These are phyloP conservation scores for apple (Malus domestica) DNA, from an alignment of 306 rosid genomes.

Conservation along the genomic window ASM211411v1 NC_041794.1:35068001-35068500, in stretches of 20 bases:
- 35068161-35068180: slow-evolving; percentile 29
- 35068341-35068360: slow-evolving; percentile 39
- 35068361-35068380: slow-evolving; percentile 58
- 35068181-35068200: slow-evolving; percentile 43
- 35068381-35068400: slow-evolving; percentile 79
- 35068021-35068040: slow-evolving; percentile 29
- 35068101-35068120: slow-evolving; percentile 35
- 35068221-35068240: slow-evolving; percentile 37
- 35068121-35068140: slow-evolving; percentile 33
- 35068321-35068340: slow-evolving; percentile 41
- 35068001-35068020: slow-evolving; percentile 6
- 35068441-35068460: neutral
- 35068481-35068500: neutral
- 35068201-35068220: slow-evolving; percentile 76
- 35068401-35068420: slow-evolving; percentile 23
- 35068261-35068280: slow-evolving; percentile 93
- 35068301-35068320: slow-evolving; percentile 48
- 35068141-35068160: slow-evolving; percentile 27
- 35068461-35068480: neutral
- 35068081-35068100: slow-evolving; percentile 25
- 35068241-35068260: slow-evolving; percentile 80
- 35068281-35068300: slow-evolving; percentile 80
- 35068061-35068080: slow-evolving; percentile 18
- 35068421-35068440: neutral
- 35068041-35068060: slow-evolving; percentile 47